Evolutionary conservation across 1,284 basidiomycete genomes (phyloP), one percentile per base, ranked within the genome.

Genomic region (Pisolithus thermaeus): DNA sequence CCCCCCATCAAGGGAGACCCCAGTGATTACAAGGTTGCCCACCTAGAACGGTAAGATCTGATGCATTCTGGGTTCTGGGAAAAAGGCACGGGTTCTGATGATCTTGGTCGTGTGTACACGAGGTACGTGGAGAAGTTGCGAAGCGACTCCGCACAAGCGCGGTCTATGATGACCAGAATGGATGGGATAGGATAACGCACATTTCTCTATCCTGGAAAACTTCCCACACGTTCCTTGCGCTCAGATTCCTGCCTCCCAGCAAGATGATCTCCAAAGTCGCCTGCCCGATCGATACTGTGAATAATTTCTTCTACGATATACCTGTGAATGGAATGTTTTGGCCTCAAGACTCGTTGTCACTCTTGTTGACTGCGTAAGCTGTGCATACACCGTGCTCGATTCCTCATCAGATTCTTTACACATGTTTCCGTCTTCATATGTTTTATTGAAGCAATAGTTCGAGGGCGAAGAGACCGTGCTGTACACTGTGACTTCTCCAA

Each of bases 401-500:
- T 7, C 43, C 12, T 50, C 14, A 30, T 5, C 30, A 18, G 30
- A 18, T 2, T 44, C 2, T 44, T 23, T 47, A 43, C 47, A 44
- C 30, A 56, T 32, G 28, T 7, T 7, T 49, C 16, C 8, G 37
- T 12, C 35, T 50, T 18, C 35, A 22, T 51, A 2, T 36, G 18
- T 20, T 20, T 9, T 30, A 3, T 5, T 11, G 25, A 5, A 0
- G 20, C 4, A 18, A 23, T 64, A 92, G 82, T 97, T 97, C 61
- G 92, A 94, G 7, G 91, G 92, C 1, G 92, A 89, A 3, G 92
- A 96, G 54, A 86, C 87, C 0, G 86, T 87, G 0, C 76, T 80
- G 32, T 84, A 78, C 39, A 82, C 84, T 12, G 59, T 90, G 7
- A 82, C 63, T 88, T 3, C 78, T 96, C 43, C 73, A 76, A 40